phyloP scores from a whole-genome alignment of 768 basidiomycete species.

The Boletus rubescentipes region DNA sequence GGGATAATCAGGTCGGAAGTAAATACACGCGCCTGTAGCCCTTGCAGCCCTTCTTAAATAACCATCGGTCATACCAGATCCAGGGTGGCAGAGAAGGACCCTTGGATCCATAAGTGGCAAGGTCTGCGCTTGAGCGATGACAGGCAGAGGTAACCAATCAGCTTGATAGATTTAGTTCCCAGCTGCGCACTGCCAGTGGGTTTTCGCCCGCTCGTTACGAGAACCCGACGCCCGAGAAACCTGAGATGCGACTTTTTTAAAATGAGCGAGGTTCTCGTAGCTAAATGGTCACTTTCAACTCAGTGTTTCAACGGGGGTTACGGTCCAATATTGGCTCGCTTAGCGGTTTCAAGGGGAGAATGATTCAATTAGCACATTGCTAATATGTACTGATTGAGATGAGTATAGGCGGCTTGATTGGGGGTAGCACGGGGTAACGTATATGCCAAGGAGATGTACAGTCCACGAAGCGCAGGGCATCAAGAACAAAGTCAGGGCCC shows the following conservation, averaged over 20 bases:
- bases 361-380: constrained; percentile 9
- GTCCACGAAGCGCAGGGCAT: constrained; percentile 22
- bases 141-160: constrained; percentile 6
- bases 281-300: neutral
- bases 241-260: neutral
- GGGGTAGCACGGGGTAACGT: constrained; percentile 21
- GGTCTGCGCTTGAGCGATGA: constrained; percentile 3
- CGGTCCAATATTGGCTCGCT: neutral
- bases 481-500: constrained; percentile 23
- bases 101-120: constrained; percentile 14
- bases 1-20: constrained; percentile 3
- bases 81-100: constrained; percentile 19
- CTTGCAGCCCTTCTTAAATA: constrained; percentile 17
- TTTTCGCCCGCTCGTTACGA: constrained; percentile 10
- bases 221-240: neutral
- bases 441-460: constrained; percentile 23
- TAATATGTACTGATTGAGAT: constrained; percentile 10
- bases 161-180: neutral
- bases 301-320: neutral
- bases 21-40: neutral
- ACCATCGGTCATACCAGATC: constrained; percentile 1
- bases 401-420: constrained; percentile 8
- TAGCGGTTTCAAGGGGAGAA: constrained; percentile 9
- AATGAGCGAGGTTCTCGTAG: neutral
- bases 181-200: neutral